Evolutionary conservation across 352 stramenopile genomes (phyloP), one percentile per base, ranked within the genome.

Genomic region (Pseudoperonospora humuli): DNA sequence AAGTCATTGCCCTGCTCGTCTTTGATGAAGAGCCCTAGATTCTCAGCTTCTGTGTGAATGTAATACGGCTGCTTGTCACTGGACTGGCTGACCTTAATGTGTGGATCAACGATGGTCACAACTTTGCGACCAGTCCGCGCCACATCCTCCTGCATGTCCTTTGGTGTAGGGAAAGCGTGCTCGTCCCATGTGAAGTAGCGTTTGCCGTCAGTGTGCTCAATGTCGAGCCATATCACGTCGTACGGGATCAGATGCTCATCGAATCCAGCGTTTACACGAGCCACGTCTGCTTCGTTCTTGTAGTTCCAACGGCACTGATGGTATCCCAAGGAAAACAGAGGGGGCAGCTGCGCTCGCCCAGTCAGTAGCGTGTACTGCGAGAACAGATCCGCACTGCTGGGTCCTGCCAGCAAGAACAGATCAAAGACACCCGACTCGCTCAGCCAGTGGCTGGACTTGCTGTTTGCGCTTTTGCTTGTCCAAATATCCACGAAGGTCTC

Each of bases 231-330:
- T 17, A 99, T 61, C 9, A 99, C 97, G 71, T 99, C 97, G 64
- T 98, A 99, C 5, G 97, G 97, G 57, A 99, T 98, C 62, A 99
- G 71, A 32, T 97, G 67, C 48, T 97, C 90, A 57, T 98, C 93
- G 58, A 98, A 98, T 27, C 90, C 92, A 18, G 68, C 70, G 53
- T 93, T 61, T 7, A 91, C 78, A 33, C 82, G 70, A 15, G 84
- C 80, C 17, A 98, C 88, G 64, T 98, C 95, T 14, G 81, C 72
- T 49, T 99, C 97, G 65, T 99, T 97, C 49, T 97, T 96, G 74
- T 99, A 99, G 74, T 99, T 99, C 97, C 97, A 99, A 35, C 96
- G 87, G 58, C 95, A 98, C 69, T 99, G 97, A 59, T 99, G 97
- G 67, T 99, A 99, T 8, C 86, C 95, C 23, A 99, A 63, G 14